phyloP scores from a whole-genome alignment of 2,329 filamentous ascomycete species.

The Cucurbitaria berberidis region DNA sequence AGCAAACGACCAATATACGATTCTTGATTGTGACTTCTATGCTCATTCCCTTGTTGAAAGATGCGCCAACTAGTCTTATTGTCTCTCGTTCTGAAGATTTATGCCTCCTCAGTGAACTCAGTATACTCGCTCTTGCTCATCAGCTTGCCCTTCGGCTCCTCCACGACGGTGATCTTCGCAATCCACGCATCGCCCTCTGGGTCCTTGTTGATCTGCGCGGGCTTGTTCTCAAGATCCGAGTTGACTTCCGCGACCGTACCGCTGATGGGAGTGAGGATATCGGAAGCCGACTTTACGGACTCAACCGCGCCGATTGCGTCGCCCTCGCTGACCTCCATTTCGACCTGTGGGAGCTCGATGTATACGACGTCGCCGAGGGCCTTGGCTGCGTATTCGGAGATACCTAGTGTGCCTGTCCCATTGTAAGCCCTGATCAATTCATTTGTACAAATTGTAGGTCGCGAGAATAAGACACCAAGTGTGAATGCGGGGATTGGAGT shows the following conservation, averaged over 20 bases:
- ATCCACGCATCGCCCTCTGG: constrained; percentile 94
- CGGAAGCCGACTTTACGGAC: constrained; percentile 97
- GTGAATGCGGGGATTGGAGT: constrained; percentile 5
- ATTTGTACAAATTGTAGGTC: neutral
- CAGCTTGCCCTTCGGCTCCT: constrained; percentile 65
- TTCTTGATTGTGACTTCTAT: neutral
- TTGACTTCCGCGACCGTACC: constrained; percentile 81
- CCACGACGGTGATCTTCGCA: constrained; percentile 80
- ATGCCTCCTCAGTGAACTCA: constrained; percentile 67
- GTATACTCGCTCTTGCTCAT: constrained; percentile 83
- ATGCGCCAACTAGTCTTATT: neutral
- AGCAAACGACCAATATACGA: too few species aligned
- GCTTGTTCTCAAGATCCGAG: constrained; percentile 78
- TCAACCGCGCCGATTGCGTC: constrained; percentile 94
- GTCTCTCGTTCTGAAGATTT: neutral
- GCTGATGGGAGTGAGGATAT: constrained; percentile 87
- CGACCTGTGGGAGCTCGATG: constrained; percentile 84
- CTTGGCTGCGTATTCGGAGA: constrained; percentile 89
- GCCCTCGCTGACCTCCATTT: constrained; percentile 72
- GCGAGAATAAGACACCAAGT: constrained; percentile 5
- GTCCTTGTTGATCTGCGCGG: constrained; percentile 84
- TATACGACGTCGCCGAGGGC: constrained; percentile 96
- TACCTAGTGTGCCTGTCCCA: constrained; percentile 70
- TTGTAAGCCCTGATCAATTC: neutral
- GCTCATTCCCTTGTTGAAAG: neutral